Base-by-base conservation (phyloP, 78 protist species). In the Dictyostelium intermedium region DNA sequence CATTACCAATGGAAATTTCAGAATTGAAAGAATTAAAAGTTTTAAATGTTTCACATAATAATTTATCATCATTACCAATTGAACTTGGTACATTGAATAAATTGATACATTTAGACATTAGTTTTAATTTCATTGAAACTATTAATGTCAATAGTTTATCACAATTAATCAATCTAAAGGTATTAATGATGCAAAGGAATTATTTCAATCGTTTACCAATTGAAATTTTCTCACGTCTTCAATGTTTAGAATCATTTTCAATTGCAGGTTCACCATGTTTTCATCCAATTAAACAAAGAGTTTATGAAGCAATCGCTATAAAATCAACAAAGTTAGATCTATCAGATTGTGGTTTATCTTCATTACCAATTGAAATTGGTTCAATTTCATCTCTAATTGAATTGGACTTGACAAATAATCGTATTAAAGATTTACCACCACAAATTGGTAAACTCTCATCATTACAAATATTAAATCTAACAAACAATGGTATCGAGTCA, bases 341-440 rank as follows among this genome's bases (percentile, higher is more conserved):
- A 16, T 74, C 92, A 0, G 93, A 89, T 30, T 79, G 78, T 18
- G 82, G 79, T 41, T 8, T 95, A 37, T 13, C 84, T 3, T 41
- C 30, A 41, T 80, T 95, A 32, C 97, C 97, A 6, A 50, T 83
- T 18, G 97, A 95, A 27, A 87, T 94, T 60, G 92, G 89, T 3
- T 61, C 66, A 0, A 74, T 86, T 43, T 14, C 37, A 7, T 18
- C 73, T 7, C 34, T 92, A 32, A 39, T 47, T 1, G 96, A 92
- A 30, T 61, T 92, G 70, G 63, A 83, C 27, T n/a, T 92, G 10
- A 16, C 83, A 45, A 85, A 84, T 27, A 92, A 92, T 60, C 85
- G 96, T 53, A 92, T 92, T 37, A 92, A 85, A 56, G 81, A 72
- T 18, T 30, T 92, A 30, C 96, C 96, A 23, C 93, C 95, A 10